Evolutionary conservation across 345 rosid species (phyloP).

Genomic region (Eucalyptus brandiana): DNA sequence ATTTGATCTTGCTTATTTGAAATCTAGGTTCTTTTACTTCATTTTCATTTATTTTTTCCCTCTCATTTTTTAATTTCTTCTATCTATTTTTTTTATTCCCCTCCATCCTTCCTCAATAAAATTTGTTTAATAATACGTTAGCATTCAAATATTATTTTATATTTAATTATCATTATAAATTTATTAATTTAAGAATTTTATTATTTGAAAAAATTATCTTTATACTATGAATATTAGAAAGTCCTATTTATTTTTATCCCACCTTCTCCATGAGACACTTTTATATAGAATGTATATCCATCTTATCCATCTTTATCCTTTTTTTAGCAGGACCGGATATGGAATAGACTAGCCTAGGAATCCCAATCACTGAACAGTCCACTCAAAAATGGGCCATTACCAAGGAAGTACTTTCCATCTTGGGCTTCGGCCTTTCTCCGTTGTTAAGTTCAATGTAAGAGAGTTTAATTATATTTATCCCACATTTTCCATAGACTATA

Average conservation of each 20-base stretch:
- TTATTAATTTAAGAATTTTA: too few species aligned
- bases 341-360: too few species aligned
- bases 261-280: not conserved
- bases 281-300: too few species aligned
- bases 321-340: rapidly evolving
- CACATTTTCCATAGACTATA: too few species aligned
- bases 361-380: not conserved
- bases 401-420: not conserved
- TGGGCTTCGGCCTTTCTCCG: not conserved
- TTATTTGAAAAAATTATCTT: too few species aligned
- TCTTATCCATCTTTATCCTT: not conserved
- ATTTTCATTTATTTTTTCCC: not conserved
- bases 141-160: not conserved
- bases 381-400: not conserved
- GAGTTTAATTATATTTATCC: too few species aligned
- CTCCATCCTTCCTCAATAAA: not conserved
- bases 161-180: too few species aligned
- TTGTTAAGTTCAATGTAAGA: not conserved
- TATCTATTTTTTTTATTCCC: not conserved
- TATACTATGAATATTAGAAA: not conserved
- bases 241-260: too few species aligned
- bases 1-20: not conserved
- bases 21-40: not conserved
- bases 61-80: too few species aligned
- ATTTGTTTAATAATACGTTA: not conserved